phyloP scores from a whole-genome alignment of 805 yeast species.

The Candida quercuum region DNA sequence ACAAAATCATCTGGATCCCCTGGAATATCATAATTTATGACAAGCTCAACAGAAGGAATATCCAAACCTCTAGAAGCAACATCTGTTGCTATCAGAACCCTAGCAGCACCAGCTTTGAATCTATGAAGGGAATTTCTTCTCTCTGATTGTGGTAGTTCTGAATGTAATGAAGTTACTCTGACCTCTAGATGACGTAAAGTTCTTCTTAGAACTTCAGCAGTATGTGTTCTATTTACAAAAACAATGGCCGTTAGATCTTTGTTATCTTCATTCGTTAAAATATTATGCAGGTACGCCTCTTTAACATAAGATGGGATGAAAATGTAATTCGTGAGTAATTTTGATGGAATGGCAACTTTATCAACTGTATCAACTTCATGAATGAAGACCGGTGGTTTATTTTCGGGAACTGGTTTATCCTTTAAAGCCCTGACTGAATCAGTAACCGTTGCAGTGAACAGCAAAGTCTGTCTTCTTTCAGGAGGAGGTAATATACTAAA shows the following conservation, averaged over 20 bases:
- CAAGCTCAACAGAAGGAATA: slow-evolving; percentile 88
- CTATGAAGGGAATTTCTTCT: slow-evolving; percentile 88
- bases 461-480: slow-evolving; percentile 72
- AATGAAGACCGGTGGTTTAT: slow-evolving; percentile 51
- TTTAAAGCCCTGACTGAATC: slow-evolving; percentile 82
- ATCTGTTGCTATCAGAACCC: slow-evolving; percentile 90
- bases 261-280: slow-evolving; percentile 59
- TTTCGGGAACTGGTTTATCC: slow-evolving; percentile 51
- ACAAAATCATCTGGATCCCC: slow-evolving; percentile 95
- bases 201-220: slow-evolving; percentile 84
- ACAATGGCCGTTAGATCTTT: slow-evolving; percentile 69
- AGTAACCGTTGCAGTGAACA: slow-evolving; percentile 95
- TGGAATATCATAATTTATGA: slow-evolving; percentile 88
- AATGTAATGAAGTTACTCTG: slow-evolving; percentile 85
- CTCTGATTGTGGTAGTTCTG: slow-evolving; percentile 91
- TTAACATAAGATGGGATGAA: slow-evolving; percentile 84
- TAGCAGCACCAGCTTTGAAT: slow-evolving; percentile 91
- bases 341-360: slow-evolving; percentile 74
- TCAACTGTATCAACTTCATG: slow-evolving; percentile 75
- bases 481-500: slow-evolving; percentile 68
- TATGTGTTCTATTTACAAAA: slow-evolving; percentile 84
- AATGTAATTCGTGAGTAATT: slow-evolving; percentile 59
- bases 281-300: slow-evolving; percentile 76
- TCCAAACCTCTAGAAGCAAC: slow-evolving; percentile 97
- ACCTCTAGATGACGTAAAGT: slow-evolving; percentile 68